A percentile compares a stretch with the other conserved stretches of the same genome.
Conservation (phyloP, 2,329 filamentous ascomycete genomes). For the Aspergillus pseudoviridinutans region DNA sequence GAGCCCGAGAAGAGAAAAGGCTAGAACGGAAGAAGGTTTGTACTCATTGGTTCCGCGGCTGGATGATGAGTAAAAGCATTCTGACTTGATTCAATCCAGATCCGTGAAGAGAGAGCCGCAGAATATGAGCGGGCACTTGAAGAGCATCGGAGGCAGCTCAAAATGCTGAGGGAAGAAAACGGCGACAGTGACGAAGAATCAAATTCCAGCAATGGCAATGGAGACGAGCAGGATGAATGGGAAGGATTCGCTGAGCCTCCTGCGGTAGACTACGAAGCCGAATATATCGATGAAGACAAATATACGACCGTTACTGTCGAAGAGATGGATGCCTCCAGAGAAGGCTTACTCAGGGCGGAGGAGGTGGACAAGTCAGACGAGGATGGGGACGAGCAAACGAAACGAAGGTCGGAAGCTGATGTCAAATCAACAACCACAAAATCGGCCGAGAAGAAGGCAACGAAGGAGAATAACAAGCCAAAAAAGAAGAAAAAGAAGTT, state of each 20-base stretch:
- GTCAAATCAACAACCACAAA: conserved; percentile 20
- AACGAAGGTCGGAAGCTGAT: conserved; percentile 30
- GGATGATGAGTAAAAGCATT: background rate
- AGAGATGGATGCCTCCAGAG: conserved; percentile 72
- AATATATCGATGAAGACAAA: conserved; percentile 94
- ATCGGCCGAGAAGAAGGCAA: conserved; percentile 50
- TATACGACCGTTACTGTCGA: conserved; percentile 95
- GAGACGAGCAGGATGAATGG: conserved; percentile 56
- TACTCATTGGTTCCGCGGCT: background rate
- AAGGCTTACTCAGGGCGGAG: conserved; percentile 62
- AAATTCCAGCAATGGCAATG: conserved; percentile 27
- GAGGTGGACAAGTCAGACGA: conserved; percentile 27
- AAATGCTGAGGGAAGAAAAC: conserved; percentile 52
- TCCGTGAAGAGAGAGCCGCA: conserved; percentile 75
- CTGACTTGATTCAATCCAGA: conserved; percentile 46
- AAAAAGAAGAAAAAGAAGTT: conserved; percentile 91
- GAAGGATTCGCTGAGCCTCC: conserved; percentile 56
- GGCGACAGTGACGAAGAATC: conserved; percentile 17
- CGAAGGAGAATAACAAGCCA: conserved; percentile 45
- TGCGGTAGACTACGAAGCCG: conserved; percentile 73
- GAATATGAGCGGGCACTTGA: conserved; percentile 80
- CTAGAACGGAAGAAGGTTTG: conserved; percentile 70
- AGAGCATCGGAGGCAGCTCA: conserved; percentile 67
- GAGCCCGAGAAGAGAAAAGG: conserved; percentile 72
- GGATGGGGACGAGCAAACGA: conserved; percentile 20